Base-by-base conservation (phyloP, 441 rosid genomes). In the Gossypium davidsonii region DNA sequence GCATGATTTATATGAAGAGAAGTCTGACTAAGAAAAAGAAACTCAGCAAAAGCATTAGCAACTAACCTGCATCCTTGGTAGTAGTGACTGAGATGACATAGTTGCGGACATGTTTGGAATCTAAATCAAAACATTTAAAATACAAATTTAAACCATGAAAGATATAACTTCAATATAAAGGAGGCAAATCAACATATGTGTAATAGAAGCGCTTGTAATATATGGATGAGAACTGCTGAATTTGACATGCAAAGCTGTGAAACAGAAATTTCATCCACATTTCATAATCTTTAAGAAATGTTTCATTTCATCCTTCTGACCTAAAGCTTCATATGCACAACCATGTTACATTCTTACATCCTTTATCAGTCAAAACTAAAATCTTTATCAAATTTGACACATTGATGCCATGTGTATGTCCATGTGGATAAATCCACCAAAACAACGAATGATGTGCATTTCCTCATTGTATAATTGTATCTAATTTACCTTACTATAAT, bases 51-150 rank as follows among this genome's bases (percentile, higher is more conserved):
- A 23, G 25, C 58, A 11, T 21, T n/a, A 3, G 57, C 62, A 71
- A 58, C 79, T 79, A 73, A 93, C 98, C 93, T 91, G 99, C 93
- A 88, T 82, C 73, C 96, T 80, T 65, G 97, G 86, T 74, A 77
- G 77, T 72, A 79, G 84, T 67, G 94, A 78, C 73, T 90, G 96
- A 10, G 99, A 89, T 73, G 91, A 74, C 89, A 92, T 88, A 59
- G 91, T 78, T 56, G 86, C 86, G 6, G 96, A 87, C 78, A 95
- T 89, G 81, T 93, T 95, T 70, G 97, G 95, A 73, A 91, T 87
- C 99, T 95, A 83, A 60, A 77, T 56, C 56, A 59, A 56, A 62
- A 73, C 15, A 14, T 55, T 15, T 75, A 66, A 73, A 15, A 39
- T 42, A 9, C 8, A 61, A 65, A 69, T 37, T 44, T 55, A 68